Conservation (phyloP, 306 rosid genomes). For the Prunus dulcis region DNA sequence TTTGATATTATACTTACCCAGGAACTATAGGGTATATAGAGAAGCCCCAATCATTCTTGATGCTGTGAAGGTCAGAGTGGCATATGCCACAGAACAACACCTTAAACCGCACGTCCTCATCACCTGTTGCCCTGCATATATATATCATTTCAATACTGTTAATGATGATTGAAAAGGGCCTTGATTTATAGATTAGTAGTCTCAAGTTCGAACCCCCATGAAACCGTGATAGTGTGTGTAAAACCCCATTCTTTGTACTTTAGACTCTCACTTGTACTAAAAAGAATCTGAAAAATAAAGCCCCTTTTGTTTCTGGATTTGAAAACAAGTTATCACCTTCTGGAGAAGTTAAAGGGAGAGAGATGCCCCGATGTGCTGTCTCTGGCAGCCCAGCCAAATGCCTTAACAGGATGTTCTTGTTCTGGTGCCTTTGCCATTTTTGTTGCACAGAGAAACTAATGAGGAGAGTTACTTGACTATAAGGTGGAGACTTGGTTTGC, state of each 20-base stretch:
- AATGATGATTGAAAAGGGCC: too few species aligned
- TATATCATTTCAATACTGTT: not conserved
- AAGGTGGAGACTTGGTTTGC: too few species aligned
- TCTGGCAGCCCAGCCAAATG: slow-evolving; percentile 50
- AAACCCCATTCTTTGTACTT: too few species aligned
- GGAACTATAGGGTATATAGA: slow-evolving; percentile 21
- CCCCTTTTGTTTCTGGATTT: too few species aligned
- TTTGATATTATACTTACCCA: slow-evolving; percentile 1
- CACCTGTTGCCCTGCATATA: slow-evolving; percentile 14
- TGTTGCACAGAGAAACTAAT: not conserved
- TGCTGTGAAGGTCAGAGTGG: slow-evolving; percentile 17
- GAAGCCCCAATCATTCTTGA: slow-evolving; percentile 18
- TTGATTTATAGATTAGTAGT: too few species aligned
- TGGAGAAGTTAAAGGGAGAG: slow-evolving; percentile 39
- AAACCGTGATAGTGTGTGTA: too few species aligned
- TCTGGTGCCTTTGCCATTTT: slow-evolving; percentile 24
- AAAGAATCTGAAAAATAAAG: too few species aligned
- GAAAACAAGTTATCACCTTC: slow-evolving; percentile 29
- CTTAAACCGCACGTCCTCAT: slow-evolving; percentile 22
- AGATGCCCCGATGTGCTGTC: slow-evolving; percentile 32
- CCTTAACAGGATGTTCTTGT: slow-evolving; percentile 35
- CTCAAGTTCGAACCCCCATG: too few species aligned
- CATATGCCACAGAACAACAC: slow-evolving; percentile 27
- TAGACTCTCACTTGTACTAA: too few species aligned
- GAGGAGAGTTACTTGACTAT: too few species aligned